A percentile compares a stretch with the other conserved stretches of the same genome.
These are phyloP conservation scores for Fusarium sp. DNA, from an alignment of 2,329 filamentous ascomycete species.

Conservation along the genomic window DNA sequence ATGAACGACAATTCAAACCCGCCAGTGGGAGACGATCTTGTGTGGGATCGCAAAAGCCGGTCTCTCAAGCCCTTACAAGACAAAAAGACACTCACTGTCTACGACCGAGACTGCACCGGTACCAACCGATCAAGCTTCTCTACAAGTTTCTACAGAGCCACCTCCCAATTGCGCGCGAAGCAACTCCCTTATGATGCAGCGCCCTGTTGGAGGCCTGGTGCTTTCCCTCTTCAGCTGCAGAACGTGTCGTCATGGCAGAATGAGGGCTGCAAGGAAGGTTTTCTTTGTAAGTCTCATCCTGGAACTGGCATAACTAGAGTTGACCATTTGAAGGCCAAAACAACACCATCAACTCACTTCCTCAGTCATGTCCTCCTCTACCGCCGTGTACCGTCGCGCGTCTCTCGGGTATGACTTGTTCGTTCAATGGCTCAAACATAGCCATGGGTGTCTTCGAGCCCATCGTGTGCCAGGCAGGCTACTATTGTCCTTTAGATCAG, in stretches of 20 bases:
- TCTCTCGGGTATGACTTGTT: constrained; percentile 53
- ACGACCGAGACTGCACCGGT: constrained; percentile 59
- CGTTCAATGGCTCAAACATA: constrained; percentile 52
- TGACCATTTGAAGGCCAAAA: constrained; percentile 53
- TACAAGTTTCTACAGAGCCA: constrained; percentile 56
- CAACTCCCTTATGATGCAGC: constrained; percentile 54
- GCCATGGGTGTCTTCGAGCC: constrained; percentile 65
- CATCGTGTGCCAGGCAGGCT: constrained; percentile 62
- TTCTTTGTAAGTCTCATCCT: constrained; percentile 55
- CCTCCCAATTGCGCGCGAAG: constrained; percentile 41
- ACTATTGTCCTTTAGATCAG: constrained; percentile 60
- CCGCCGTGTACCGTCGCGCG: constrained; percentile 55
- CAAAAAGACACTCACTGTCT: constrained; percentile 49
- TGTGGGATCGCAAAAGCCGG: constrained; percentile 47
- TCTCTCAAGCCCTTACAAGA: constrained; percentile 48
- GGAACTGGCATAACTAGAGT: not conserved
- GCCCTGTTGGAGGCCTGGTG: constrained; percentile 57
- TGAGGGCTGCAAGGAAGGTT: constrained; percentile 57
- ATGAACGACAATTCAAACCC: constrained; percentile 56
- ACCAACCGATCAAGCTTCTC: constrained; percentile 58
- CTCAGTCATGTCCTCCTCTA: constrained; percentile 59
- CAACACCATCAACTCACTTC: constrained; percentile 61
- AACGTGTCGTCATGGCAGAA: constrained; percentile 53
- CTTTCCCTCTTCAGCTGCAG: constrained; percentile 58
- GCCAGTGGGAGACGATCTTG: constrained; percentile 50